phyloP scores from a whole-genome alignment of 306 rosid genomes.

The Prunus padus region DNA sequence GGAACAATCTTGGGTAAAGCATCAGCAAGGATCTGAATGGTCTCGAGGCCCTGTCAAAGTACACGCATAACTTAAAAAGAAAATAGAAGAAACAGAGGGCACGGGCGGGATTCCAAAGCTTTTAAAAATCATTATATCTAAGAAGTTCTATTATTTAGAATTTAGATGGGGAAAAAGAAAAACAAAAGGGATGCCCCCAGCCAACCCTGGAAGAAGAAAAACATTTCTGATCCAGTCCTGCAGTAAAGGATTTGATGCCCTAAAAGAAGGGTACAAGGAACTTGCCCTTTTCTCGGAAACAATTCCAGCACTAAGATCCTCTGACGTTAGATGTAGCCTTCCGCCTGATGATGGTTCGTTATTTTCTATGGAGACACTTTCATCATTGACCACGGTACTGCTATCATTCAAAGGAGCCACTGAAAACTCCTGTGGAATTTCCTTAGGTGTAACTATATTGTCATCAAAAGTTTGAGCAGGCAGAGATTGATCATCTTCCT shows the following conservation, averaged over 20 bases:
- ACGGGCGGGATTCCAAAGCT: background rate
- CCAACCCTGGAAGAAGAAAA: background rate
- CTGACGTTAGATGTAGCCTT: slow-evolving; percentile 36
- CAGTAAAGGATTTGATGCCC: background rate
- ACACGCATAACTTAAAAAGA: slow-evolving; percentile 18
- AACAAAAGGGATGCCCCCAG: background rate
- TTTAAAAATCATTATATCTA: background rate
- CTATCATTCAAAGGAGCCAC: slow-evolving; percentile 33
- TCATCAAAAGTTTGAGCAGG: slow-evolving; percentile 37
- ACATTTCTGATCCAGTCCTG: background rate
- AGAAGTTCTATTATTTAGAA: background rate
- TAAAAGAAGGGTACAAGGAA: slow-evolving; percentile 32
- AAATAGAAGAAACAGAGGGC: background rate
- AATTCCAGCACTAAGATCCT: slow-evolving; percentile 45
- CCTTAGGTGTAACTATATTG: slow-evolving; percentile 39
- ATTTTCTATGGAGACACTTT: slow-evolving; percentile 37
- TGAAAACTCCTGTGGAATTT: slow-evolving; percentile 37
- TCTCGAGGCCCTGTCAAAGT: slow-evolving; percentile 70
- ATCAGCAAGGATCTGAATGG: slow-evolving; percentile 90
- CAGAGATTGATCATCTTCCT: slow-evolving; percentile 41
- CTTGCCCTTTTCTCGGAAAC: slow-evolving; percentile 59
- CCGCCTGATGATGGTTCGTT: slow-evolving; percentile 40
- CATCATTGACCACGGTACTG: slow-evolving; percentile 34
- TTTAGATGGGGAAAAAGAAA: background rate
- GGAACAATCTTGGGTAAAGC: slow-evolving; percentile 98